Conservation (phyloP, 2,329 filamentous ascomycete species). For the Trematosphaeria pertusa region DNA sequence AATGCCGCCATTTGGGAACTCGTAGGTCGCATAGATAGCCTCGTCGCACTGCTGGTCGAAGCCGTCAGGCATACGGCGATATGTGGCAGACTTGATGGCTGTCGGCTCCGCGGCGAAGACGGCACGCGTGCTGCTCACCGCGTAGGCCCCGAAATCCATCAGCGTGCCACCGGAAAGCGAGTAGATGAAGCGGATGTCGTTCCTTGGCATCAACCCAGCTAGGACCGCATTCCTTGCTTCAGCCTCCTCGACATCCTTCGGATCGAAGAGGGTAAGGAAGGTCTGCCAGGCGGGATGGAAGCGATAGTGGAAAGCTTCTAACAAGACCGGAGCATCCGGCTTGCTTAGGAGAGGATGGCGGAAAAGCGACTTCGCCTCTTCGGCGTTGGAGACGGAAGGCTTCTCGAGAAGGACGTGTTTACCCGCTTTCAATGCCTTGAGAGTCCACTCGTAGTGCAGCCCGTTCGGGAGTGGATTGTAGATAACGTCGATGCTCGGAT, state of each 20-base stretch:
- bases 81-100: constrained; percentile 23
- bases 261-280: constrained; percentile 46
- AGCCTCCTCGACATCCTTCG: constrained; percentile 40
- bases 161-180: constrained; percentile 47
- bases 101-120: constrained; percentile 36
- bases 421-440: constrained; percentile 49
- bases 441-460: constrained; percentile 53
- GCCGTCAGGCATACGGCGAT: constrained; percentile 12
- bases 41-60: constrained; percentile 28
- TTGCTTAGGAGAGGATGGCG: constrained; percentile 35
- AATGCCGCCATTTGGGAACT: constrained; percentile 27
- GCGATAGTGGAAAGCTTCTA: constrained; percentile 55
- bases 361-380: constrained; percentile 53
- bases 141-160: constrained; percentile 51
- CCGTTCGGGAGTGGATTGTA: constrained; percentile 57
- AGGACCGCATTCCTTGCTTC: constrained; percentile 35
- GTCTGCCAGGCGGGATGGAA: constrained; percentile 52
- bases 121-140: constrained; percentile 37
- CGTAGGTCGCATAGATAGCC: constrained; percentile 28
- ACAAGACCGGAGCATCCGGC: constrained; percentile 48
- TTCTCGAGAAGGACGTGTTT: constrained; percentile 58
- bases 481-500: constrained; percentile 49
- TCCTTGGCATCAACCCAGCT: constrained; percentile 29
- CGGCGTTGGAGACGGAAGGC: constrained; percentile 52
- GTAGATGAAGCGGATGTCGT: constrained; percentile 51